These are phyloP conservation scores for Flaveria sonorensis DNA, from an alignment of 129 eudicot species.

Conservation along the genomic window DNA sequence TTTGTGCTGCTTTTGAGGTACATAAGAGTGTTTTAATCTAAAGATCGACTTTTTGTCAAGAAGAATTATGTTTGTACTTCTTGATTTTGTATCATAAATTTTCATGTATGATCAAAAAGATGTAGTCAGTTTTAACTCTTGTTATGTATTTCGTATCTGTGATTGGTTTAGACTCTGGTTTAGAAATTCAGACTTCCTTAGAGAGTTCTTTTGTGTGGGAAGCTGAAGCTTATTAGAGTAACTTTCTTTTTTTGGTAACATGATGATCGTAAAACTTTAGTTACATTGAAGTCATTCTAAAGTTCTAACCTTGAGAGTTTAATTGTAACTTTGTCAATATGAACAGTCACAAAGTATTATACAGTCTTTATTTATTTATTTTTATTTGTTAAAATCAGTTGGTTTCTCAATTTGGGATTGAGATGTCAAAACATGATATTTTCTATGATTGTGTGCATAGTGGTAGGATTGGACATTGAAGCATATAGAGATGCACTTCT, in stretches of 20 bases:
- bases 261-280: not conserved
- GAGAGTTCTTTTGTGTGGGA: not conserved
- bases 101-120: not conserved
- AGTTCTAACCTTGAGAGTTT: not conserved
- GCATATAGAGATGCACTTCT: not conserved
- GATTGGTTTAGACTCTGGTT: not conserved
- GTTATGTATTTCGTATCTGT: not conserved
- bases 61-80: not conserved
- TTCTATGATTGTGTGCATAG: not conserved
- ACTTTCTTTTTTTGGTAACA: not conserved
- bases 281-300: not conserved
- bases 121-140: not conserved
- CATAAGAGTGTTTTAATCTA: not conserved
- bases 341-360: not conserved
- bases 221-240: not conserved
- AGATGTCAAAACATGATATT: not conserved
- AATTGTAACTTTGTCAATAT: not conserved
- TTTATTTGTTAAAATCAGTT: not conserved
- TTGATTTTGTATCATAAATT: not conserved
- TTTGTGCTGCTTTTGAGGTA: not conserved
- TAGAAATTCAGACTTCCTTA: not conserved
- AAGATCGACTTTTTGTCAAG: not conserved
- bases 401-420: not conserved
- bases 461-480: not conserved
- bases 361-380: no score